Base-by-base conservation (phyloP, 805 yeast genomes). In the Candida boleticola region DNA sequence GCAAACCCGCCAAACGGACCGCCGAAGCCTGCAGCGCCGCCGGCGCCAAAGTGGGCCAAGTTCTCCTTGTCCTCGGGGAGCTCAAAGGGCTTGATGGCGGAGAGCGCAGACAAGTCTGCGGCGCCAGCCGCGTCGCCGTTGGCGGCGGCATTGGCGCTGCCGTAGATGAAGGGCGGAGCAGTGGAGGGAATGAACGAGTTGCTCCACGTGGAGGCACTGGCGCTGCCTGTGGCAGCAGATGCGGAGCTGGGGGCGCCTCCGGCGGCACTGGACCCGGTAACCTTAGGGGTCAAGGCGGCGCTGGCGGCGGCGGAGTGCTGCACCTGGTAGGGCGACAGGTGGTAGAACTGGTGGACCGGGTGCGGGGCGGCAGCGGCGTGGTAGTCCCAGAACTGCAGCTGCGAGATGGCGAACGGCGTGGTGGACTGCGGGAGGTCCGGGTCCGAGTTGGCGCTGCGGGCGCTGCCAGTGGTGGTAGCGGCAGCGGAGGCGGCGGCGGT, bases 141-240 rank as follows among this genome's bases (percentile, higher is more conserved):
- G 27, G 27, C 27, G 11, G 27, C 7, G 7, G 7, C 27, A 23
- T 11, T 23, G 27, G 10, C 27, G 27, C 10, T 23, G 27, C 27
- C 27, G 31, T 25, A 25, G 13, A 26, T 13, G 18, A 36, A 36
- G 0, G 71, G 71, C 16, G 71, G 73, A 3, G 72, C 72, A 3
- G 68, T 55, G 22, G 60, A 53, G 1, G 72, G 72, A 18, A 64
- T 46, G 36, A 58, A 63, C 23, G 44, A 54, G 42, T 47, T 54
- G 37, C 58, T 58, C 68, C 71, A 64, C 5, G 76, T 65, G 7
- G 27, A 7, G 42, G 55, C 57, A 5, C 57, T 45, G 11, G 74
- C 74, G 13, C 74, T 68, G 26, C 45, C 50, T 32, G 57, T 57
- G 40, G 52, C 54, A 46, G 23, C 30, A 7, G 20, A 21, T 21